These are phyloP conservation scores for Arxiozyma heterogenica DNA, from an alignment of 1,139 yeast genomes.

Conservation along the genomic window DNA sequence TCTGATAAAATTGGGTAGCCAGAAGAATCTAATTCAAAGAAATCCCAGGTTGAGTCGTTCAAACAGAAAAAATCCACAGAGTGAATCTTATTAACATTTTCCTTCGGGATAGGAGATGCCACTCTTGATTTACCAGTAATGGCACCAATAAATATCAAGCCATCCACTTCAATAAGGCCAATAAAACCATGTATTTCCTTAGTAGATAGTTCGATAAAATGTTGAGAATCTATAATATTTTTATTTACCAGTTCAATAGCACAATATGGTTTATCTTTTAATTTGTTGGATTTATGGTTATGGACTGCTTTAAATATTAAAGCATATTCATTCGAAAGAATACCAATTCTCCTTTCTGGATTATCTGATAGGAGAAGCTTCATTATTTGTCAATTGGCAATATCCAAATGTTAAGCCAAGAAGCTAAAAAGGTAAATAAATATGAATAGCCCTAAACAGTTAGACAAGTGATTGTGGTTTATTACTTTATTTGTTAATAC, in stretches of 20 bases:
- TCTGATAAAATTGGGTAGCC: conserved; percentile 46
- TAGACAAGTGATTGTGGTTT: neutral
- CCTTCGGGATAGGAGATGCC: conserved; percentile 74
- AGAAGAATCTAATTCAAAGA: conserved; percentile 50
- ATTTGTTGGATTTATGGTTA: conserved; percentile 6
- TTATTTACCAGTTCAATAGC: conserved; percentile 28
- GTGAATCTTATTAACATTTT: conserved; percentile 68
- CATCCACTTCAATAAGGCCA: conserved; percentile 66
- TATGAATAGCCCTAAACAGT: neutral
- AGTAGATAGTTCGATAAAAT: conserved; percentile 41
- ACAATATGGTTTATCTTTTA: conserved; percentile 20
- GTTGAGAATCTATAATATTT: conserved; percentile 16
- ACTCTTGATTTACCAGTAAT: conserved; percentile 69
- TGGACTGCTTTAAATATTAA: conserved; percentile 23
- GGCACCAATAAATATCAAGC: conserved; percentile 64
- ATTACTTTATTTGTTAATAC: too few relatives aligned
- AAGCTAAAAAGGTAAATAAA: neutral
- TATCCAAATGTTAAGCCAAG: too few relatives aligned
- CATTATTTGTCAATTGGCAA: conserved; percentile 12
- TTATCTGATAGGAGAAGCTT: conserved; percentile 21
- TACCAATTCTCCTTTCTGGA: conserved; percentile 26
- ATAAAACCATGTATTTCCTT: conserved; percentile 69
- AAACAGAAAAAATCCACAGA: conserved; percentile 81
- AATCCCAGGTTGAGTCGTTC: conserved; percentile 71
- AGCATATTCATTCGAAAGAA: conserved; percentile 26